Conservation (phyloP, 2,329 filamentous ascomycete species). For the Ophiostoma sp. region DNA sequence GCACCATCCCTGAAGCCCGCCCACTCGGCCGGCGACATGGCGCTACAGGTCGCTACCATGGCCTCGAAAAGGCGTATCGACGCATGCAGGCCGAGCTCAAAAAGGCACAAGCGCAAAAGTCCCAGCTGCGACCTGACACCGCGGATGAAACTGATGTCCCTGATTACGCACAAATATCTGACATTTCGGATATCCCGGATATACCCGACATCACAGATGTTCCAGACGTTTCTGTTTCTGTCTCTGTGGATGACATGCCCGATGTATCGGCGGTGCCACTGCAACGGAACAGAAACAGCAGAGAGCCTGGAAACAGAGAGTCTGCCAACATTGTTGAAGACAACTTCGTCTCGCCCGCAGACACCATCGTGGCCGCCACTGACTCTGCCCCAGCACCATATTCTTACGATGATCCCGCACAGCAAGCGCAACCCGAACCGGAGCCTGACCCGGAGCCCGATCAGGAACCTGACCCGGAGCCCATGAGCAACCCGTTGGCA, state of each 20-base stretch:
- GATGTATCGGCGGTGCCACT: neutral
- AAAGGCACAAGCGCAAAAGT: neutral
- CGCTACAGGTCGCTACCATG: neutral
- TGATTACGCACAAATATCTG: neutral
- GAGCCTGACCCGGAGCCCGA: neutral
- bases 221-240: too few species aligned
- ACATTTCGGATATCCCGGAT: neutral
- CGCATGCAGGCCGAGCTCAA: slow-evolving; percentile 1
- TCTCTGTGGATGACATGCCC: neutral
- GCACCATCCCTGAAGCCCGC: neutral
- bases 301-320: neutral
- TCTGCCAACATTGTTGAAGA: neutral
- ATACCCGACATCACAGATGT: neutral
- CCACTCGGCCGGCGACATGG: neutral
- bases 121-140: neutral
- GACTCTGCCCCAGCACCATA: neutral
- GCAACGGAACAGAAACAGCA: too few species aligned
- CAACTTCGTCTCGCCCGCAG: neutral
- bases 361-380: neutral
- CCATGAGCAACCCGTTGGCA: slow-evolving; percentile 3
- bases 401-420: neutral
- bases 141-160: too few species aligned
- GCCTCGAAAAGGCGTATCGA: slow-evolving; percentile 6
- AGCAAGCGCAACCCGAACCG: neutral
- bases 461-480: neutral